Evolutionary conservation across 2,329 filamentous ascomycete species (phyloP), one percentile per base, ranked within the genome.

Genomic region (Colletotrichum agaves): DNA sequence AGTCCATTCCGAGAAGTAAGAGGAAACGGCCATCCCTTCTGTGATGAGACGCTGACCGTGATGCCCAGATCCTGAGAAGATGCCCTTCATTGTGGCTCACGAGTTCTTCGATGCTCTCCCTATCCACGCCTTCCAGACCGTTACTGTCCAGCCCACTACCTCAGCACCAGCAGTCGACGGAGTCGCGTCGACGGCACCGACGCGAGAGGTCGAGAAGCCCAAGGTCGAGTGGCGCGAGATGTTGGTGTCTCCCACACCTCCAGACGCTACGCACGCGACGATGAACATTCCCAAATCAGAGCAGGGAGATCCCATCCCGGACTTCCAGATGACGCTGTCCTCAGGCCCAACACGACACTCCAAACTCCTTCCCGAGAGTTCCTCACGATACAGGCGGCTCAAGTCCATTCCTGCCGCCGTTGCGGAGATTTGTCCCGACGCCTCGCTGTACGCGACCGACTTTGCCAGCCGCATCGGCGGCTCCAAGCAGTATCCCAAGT

Each of bases 81-180:
- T 90, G 21, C 95, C 96, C 1, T 97, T 98, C 78, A 97, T 99
- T 69, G 88, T 98, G 55, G 96, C 96, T 4, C 96, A 99, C 78
- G 96, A 99, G 77, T 98, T 99, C 84, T 99, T 99, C 81, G 96
- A 99, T 73, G 96, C 96, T 2, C 89, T 99, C 0, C 96, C 96
- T 37, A 98, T 99, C 73, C 94, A 99, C 78, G 90, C 93, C 69
- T 99, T 99, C 77, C 91, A 98, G 78, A 91, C 93, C 13, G 85
- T 95, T 57, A 76, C 79, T 5, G 78, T 83, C 62, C 35, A 67
- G 59, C 56, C 37, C 76, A 72, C 61, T 27, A 69, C 62, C 37
- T 46, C 65, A 58, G 11, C 62, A 53, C 8, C 27, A 17, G 12
- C 62, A 19, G 27, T 19, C 11, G 10, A 21, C 21, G 27, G 47